A percentile compares a stretch with the other conserved stretches of the same genome.
phyloP scores from a whole-genome alignment of 768 basidiomycete genomes.

The Lepiota brunneoincarnata region DNA sequence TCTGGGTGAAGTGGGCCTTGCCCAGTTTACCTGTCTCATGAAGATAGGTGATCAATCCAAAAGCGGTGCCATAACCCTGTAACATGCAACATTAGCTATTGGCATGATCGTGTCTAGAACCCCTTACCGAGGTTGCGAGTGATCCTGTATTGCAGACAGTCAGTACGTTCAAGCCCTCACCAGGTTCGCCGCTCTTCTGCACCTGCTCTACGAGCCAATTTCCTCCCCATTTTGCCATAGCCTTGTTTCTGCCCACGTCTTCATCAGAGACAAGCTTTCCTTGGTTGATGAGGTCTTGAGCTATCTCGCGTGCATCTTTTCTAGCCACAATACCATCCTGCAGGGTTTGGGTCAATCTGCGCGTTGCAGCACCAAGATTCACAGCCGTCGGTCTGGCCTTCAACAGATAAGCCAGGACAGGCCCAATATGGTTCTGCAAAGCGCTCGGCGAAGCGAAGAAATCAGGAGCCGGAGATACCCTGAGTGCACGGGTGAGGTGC shows the following conservation, averaged over 20 bases:
- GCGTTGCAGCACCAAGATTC: constrained; percentile 86
- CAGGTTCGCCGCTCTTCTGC: constrained; percentile 31
- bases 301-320: constrained; percentile 44
- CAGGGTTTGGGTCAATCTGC: constrained; percentile 60
- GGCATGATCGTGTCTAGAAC: background rate
- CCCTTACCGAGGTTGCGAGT: constrained; percentile 83
- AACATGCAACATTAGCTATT: constrained; percentile 3
- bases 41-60: constrained; percentile 90
- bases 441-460: constrained; percentile 52
- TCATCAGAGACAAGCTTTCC: constrained; percentile 77
- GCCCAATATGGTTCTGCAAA: constrained; percentile 53
- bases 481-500: constrained; percentile 54
- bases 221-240: constrained; percentile 83
- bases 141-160: constrained; percentile 99
- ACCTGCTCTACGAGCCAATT: constrained; percentile 73
- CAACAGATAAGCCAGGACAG: constrained; percentile 68
- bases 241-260: constrained; percentile 82
- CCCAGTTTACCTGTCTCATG: constrained; percentile 75
- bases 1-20: constrained; percentile 91
- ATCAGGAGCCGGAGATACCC: constrained; percentile 42
- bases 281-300: constrained; percentile 63
- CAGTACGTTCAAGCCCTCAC: constrained; percentile 68
- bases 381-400: constrained; percentile 96
- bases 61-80: constrained; percentile 95
- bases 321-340: constrained; percentile 38